Conservation (phyloP, 805 yeast genomes). For the Cyberlindnera galapagoensis region DNA sequence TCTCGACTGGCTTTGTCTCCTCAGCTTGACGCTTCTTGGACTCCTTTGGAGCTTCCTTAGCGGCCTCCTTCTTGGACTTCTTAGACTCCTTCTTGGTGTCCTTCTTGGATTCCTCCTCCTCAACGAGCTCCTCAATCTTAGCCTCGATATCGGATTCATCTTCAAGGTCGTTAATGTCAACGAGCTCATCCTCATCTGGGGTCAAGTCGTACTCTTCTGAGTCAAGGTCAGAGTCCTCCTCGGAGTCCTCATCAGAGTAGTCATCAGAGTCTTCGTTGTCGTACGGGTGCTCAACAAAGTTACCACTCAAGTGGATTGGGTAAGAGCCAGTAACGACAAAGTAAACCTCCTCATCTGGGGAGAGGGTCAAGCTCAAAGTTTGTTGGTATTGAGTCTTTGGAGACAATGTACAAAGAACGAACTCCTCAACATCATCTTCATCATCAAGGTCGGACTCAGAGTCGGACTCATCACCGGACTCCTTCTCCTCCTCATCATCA, state of each 20-base stretch:
- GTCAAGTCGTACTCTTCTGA: constrained; percentile 57
- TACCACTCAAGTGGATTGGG: constrained; percentile 88
- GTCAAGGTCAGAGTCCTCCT: constrained; percentile 37
- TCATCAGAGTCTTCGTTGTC: constrained; percentile 61
- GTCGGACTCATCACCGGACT: constrained; percentile 32
- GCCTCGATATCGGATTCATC: constrained; percentile 63
- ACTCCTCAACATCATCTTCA: constrained; percentile 72
- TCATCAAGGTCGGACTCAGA: constrained; percentile 35
- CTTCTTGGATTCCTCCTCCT: constrained; percentile 42
- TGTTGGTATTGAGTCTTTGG: constrained; percentile 86
- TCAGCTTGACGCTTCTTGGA: constrained; percentile 41
- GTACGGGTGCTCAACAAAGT: constrained; percentile 93
- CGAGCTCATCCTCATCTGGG: constrained; percentile 70
- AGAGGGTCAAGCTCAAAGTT: constrained; percentile 80
- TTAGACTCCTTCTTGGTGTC: constrained; percentile 19
- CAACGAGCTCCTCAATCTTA: constrained; percentile 69
- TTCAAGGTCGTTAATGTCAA: constrained; percentile 41
- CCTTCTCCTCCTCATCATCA: constrained; percentile 42
- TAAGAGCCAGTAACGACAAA: constrained; percentile 96
- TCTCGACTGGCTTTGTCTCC: constrained; percentile 27
- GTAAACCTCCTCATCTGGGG: constrained; percentile 89
- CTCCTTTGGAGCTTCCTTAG: constrained; percentile 20
- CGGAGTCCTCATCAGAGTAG: constrained; percentile 55
- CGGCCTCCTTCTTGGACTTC: constrained; percentile 21
- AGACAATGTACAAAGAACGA: constrained; percentile 80